A percentile compares a stretch with the other conserved stretches of the same genome.
Conservation (phyloP, 2,329 filamentous ascomycete species). For the Pseudocercospora ulei region DNA sequence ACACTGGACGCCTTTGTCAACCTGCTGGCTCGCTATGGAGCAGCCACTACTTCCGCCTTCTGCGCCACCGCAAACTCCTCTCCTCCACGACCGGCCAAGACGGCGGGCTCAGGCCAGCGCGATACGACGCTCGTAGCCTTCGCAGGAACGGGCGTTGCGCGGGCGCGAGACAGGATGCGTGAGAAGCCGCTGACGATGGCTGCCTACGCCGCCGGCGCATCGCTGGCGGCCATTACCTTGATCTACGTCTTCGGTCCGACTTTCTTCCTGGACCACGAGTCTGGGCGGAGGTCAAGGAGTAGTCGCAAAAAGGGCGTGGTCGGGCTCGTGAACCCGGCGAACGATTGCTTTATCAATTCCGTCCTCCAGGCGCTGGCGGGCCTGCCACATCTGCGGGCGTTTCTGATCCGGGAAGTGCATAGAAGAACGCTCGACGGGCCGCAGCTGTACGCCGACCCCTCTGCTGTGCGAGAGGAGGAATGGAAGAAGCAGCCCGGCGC, state of each 20-base stretch:
- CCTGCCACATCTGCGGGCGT: slow-evolving; percentile 75
- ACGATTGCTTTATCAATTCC: slow-evolving; percentile 79
- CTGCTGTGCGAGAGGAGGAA: slow-evolving; percentile 48
- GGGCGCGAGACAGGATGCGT: slow-evolving; percentile 49
- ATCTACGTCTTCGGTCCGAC: slow-evolving; percentile 98
- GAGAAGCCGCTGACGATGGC: slow-evolving; percentile 74
- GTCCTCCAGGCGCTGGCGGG: slow-evolving; percentile 88
- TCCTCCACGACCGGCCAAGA: slow-evolving; percentile 6
- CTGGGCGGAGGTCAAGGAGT: slow-evolving; percentile 47
- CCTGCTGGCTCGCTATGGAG: slow-evolving; percentile 22
- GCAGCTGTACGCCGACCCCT: slow-evolving; percentile 59
- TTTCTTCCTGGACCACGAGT: slow-evolving; percentile 81
- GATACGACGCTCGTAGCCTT: slow-evolving; percentile 29
- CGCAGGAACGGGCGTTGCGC: slow-evolving; percentile 24
- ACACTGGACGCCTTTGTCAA: slow-evolving; percentile 17
- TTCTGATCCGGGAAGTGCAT: slow-evolving; percentile 85
- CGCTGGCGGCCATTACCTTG: slow-evolving; percentile 83
- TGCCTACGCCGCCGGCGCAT: slow-evolving; percentile 89
- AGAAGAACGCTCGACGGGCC: slow-evolving; percentile 68
- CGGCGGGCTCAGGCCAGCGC: slow-evolving; percentile 17
- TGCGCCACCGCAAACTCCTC: slow-evolving; percentile 6
- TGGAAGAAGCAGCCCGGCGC: slow-evolving; percentile 47
- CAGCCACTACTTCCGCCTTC: slow-evolving; percentile 14
- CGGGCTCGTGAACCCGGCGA: slow-evolving; percentile 79
- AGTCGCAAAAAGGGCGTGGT: slow-evolving; percentile 76